phyloP scores from a whole-genome alignment of 2,329 filamentous ascomycete species.

The Huntiella abstrusa region DNA sequence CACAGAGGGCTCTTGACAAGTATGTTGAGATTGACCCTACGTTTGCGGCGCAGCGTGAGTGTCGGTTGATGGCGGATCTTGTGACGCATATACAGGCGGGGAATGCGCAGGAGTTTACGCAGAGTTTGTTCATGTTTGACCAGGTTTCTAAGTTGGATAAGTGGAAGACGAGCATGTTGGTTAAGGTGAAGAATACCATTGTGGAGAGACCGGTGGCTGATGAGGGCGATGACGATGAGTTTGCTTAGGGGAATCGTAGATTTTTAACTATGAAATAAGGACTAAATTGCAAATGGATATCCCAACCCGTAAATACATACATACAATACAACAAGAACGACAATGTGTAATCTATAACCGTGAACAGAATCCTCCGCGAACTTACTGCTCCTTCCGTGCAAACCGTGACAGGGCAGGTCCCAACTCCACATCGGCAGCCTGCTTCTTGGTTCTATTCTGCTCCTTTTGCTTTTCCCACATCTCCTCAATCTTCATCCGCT shows the following conservation, averaged over 20 bases:
- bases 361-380: neutral
- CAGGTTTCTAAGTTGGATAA: constrained; percentile 87
- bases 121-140: constrained; percentile 77
- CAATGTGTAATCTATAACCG: too few relatives aligned
- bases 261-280: too few relatives aligned
- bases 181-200: constrained; percentile 69
- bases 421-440: constrained; percentile 51
- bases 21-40: constrained; percentile 65
- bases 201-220: constrained; percentile 30
- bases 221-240: constrained; percentile 16
- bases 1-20: constrained; percentile 59
- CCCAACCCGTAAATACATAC: too few relatives aligned
- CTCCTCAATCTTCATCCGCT: constrained; percentile 70
- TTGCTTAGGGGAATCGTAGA: constrained; percentile 8
- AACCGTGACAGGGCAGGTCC: constrained; percentile 79
- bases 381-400: constrained; percentile 43
- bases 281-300: too few relatives aligned
- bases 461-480: constrained; percentile 55
- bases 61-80: constrained; percentile 63
- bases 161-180: constrained; percentile 81
- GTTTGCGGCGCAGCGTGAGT: constrained; percentile 62
- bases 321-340: too few relatives aligned
- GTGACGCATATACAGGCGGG: constrained; percentile 54
- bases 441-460: constrained; percentile 40
- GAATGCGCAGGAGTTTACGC: constrained; percentile 66